Evolutionary conservation across 2,329 filamentous ascomycete species (phyloP).

Genomic region (Xylariaceae sp.): DNA sequence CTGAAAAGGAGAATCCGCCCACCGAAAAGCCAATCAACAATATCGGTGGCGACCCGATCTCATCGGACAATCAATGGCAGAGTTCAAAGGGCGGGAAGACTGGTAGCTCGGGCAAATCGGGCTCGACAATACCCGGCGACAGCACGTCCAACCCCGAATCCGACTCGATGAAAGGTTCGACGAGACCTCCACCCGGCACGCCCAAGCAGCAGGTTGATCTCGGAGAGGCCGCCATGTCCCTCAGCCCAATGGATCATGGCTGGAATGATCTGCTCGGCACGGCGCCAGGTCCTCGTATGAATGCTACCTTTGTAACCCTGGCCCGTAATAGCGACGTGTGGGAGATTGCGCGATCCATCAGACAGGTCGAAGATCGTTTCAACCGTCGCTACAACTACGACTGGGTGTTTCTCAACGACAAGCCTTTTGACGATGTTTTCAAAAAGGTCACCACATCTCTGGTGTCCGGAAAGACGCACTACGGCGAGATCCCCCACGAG

Average conservation of each 20-base stretch:
- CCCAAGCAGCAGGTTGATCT: conserved; percentile 34
- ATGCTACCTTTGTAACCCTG: conserved; percentile 95
- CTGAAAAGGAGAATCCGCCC: conserved; percentile 33
- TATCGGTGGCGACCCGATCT: conserved; percentile 26
- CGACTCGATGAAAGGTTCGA: conserved; percentile 25
- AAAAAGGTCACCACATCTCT: conserved; percentile 86
- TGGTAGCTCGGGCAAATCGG: conserved; percentile 13
- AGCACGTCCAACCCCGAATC: conserved; percentile 21
- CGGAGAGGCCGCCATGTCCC: conserved; percentile 45
- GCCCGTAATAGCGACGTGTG: conserved; percentile 91
- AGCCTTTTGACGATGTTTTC: conserved; percentile 89
- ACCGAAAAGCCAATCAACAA: conserved; percentile 19
- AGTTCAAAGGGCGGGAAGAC: conserved; percentile 7
- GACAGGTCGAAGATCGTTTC: conserved; percentile 96
- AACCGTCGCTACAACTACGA: conserved; percentile 96
- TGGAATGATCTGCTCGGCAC: conserved; percentile 50
- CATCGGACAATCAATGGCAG: conserved; percentile 21
- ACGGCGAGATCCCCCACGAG: conserved; percentile 82
- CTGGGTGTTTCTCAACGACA: conserved; percentile 98
- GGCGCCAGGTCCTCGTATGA: conserved; percentile 72
- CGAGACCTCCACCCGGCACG: conserved; percentile 24
- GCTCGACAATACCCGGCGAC: conserved; percentile 14
- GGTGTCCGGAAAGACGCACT: conserved; percentile 88
- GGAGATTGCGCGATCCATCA: conserved; percentile 95
- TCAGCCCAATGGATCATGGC: conserved; percentile 49